A percentile compares a stretch with the other conserved stretches of the same genome.
Evolutionary conservation across 345 rosid genomes (phyloP).

Genomic region (Aquilaria sinensis): DNA sequence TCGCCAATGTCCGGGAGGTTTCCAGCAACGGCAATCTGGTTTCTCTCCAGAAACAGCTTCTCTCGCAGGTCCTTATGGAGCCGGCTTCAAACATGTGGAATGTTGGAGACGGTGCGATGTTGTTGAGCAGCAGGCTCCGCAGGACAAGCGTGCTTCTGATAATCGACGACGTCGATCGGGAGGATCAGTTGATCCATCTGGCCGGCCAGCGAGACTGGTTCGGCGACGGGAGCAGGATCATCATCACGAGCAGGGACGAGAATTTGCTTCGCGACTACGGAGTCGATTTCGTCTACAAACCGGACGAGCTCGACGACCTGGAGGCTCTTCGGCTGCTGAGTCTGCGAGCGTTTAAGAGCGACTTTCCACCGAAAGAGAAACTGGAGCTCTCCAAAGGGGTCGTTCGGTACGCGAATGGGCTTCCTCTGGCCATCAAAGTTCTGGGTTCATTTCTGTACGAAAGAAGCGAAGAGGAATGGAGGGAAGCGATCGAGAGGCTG

Average conservation of each 20-base stretch:
- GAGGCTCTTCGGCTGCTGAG: not conserved
- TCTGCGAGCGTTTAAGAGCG: slow-evolving; percentile 4
- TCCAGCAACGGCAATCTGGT: slow-evolving; percentile 2
- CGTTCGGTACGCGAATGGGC: not conserved
- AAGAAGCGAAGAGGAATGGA: slow-evolving; percentile 6
- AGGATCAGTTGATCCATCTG: slow-evolving; percentile 14
- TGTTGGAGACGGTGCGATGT: slow-evolving; percentile 9
- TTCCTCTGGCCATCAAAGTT: slow-evolving; percentile 15
- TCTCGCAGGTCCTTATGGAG: too few species aligned
- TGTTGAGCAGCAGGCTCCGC: slow-evolving; percentile 15
- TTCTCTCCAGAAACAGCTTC: slow-evolving; percentile 3
- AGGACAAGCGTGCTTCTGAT: slow-evolving; percentile 16
- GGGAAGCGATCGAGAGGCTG: not conserved
- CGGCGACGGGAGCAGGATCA: not conserved
- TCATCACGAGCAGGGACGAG: slow-evolving; percentile 6
- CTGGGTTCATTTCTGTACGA: not conserved
- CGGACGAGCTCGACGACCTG: not conserved
- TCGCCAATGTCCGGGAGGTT: slow-evolving; percentile 12
- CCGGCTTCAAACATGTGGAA: too few species aligned
- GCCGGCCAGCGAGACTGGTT: not conserved
- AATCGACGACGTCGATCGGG: slow-evolving; percentile 22
- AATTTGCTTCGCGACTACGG: not conserved
- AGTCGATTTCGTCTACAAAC: not conserved
- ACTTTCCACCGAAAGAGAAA: not conserved
- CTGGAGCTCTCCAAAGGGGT: not conserved